phyloP scores from a whole-genome alignment of 2,329 filamentous ascomycete genomes.

The Monosporascus sp. region DNA sequence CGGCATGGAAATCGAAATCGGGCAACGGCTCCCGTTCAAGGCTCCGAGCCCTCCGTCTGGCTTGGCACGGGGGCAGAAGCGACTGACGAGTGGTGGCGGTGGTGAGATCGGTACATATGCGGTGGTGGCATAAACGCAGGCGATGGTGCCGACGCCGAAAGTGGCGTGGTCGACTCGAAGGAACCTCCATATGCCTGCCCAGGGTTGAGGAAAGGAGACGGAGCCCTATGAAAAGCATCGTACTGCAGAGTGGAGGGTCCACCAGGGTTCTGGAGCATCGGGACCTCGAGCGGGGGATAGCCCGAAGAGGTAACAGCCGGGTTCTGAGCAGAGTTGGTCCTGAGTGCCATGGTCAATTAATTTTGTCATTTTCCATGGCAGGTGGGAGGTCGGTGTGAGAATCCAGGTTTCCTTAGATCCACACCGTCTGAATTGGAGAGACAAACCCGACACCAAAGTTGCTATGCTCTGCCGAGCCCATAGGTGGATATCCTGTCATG shows the following conservation, averaged over 20 bases:
- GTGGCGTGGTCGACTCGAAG: conserved; percentile 33
- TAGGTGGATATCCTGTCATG: conserved; percentile 42
- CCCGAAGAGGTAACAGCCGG: conserved; percentile 37
- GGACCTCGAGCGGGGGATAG: conserved; percentile 40
- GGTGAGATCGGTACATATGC: conserved; percentile 31
- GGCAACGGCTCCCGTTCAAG: neutral
- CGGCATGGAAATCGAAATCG: conserved; percentile 3
- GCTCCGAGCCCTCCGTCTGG: conserved; percentile 32
- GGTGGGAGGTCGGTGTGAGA: conserved; percentile 36
- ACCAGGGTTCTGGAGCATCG: conserved; percentile 19
- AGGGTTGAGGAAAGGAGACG: conserved; percentile 41
- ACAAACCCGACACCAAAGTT: conserved; percentile 56
- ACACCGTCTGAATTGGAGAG: conserved; percentile 58
- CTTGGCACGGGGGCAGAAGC: conserved; percentile 28
- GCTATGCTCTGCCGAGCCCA: conserved; percentile 35
- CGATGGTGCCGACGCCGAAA: conserved; percentile 29
- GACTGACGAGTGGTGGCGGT: conserved; percentile 29
- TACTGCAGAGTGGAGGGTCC: conserved; percentile 24
- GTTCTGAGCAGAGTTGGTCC: conserved; percentile 34
- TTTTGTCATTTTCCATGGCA: conserved; percentile 34
- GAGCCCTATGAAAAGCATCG: conserved; percentile 32
- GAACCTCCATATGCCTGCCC: conserved; percentile 36
- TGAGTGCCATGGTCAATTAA: conserved; percentile 53
- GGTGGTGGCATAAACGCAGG: conserved; percentile 27
- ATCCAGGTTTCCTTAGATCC: conserved; percentile 45